phyloP scores from a whole-genome alignment of 371 early-diverging fungal species.

The Paraphysoderma sedebokerense region DNA sequence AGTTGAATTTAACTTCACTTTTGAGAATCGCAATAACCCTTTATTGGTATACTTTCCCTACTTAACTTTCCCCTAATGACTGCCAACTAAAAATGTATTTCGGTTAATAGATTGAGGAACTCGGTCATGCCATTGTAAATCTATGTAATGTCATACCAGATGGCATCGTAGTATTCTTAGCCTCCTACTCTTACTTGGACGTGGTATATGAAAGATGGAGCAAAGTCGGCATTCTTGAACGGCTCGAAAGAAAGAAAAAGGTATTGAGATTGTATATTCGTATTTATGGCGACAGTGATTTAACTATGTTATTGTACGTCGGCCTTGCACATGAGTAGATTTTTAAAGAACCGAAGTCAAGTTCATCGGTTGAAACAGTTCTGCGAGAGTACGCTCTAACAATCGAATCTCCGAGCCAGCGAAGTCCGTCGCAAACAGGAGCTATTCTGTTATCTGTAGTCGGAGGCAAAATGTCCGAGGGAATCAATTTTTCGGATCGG shows the following conservation, averaged over 20 bases:
- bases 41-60: constrained; percentile 15
- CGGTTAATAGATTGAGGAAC: constrained; percentile 39
- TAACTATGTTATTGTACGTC: neutral
- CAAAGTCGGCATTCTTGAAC: constrained; percentile 16
- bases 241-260: constrained; percentile 37
- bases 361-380: constrained; percentile 32
- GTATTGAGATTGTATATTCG: constrained; percentile 13
- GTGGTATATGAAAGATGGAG: constrained; percentile 37
- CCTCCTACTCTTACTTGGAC: constrained; percentile 76
- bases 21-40: constrained; percentile 35
- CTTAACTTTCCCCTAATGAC: neutral
- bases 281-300: neutral
- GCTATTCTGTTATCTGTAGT: constrained; percentile 87
- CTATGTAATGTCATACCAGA: constrained; percentile 69
- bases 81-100: neutral
- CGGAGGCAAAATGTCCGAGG: constrained; percentile 94
- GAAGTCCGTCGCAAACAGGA: constrained; percentile 32
- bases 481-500: constrained; percentile 87
- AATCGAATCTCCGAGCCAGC: constrained; percentile 15
- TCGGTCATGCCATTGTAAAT: constrained; percentile 51
- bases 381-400: constrained; percentile 35
- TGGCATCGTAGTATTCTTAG: constrained; percentile 88
- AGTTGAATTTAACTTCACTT: constrained; percentile 43
- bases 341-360: constrained; percentile 49
- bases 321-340: constrained; percentile 12